Percentiles rank a stretch among this genome's conserved stretches.
These are phyloP conservation scores for Blastomyces silverae DNA, from an alignment of 2,329 filamentous ascomycete species.

Conservation along the genomic window DNA sequence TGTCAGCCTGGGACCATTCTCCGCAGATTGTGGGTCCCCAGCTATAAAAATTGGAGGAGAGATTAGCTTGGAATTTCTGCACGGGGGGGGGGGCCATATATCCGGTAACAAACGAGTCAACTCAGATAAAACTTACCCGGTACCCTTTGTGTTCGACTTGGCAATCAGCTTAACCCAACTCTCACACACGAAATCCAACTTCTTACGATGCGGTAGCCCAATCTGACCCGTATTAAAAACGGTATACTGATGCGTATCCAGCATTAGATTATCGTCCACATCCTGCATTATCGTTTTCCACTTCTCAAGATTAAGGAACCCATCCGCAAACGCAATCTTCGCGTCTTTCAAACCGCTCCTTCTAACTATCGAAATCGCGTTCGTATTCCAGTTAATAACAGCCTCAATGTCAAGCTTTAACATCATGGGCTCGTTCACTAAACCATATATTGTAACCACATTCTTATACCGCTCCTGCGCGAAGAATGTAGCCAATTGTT, in stretches of 20 bases:
- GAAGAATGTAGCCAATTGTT: slow-evolving; percentile 85
- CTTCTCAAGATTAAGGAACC: slow-evolving; percentile 82
- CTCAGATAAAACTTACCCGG: slow-evolving; percentile 47
- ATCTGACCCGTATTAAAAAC: slow-evolving; percentile 94
- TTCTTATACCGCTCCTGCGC: slow-evolving; percentile 88
- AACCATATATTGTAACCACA: slow-evolving; percentile 83
- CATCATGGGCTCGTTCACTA: slow-evolving; percentile 93
- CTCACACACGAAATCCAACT: slow-evolving; percentile 78
- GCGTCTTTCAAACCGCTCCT: slow-evolving; percentile 62
- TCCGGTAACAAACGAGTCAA: background rate
- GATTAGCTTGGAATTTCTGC: slow-evolving; percentile 14
- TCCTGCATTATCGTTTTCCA: slow-evolving; percentile 79
- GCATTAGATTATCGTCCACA: slow-evolving; percentile 60
- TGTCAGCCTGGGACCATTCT: slow-evolving; percentile 97
- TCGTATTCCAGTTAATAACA: slow-evolving; percentile 72
- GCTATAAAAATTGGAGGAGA: slow-evolving; percentile 25
- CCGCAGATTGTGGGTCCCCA: slow-evolving; percentile 93
- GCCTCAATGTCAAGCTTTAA: slow-evolving; percentile 56
- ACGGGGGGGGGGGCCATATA: background rate
- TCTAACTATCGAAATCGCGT: slow-evolving; percentile 65
- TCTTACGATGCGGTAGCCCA: slow-evolving; percentile 69
- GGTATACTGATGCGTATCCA: slow-evolving; percentile 98
- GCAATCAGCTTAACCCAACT: slow-evolving; percentile 71
- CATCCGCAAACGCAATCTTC: slow-evolving; percentile 82
- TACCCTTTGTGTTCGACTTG: slow-evolving; percentile 62